Evolutionary conservation across 2,329 filamentous ascomycete species (phyloP).

Genomic region (Rosellinia necatrix): DNA sequence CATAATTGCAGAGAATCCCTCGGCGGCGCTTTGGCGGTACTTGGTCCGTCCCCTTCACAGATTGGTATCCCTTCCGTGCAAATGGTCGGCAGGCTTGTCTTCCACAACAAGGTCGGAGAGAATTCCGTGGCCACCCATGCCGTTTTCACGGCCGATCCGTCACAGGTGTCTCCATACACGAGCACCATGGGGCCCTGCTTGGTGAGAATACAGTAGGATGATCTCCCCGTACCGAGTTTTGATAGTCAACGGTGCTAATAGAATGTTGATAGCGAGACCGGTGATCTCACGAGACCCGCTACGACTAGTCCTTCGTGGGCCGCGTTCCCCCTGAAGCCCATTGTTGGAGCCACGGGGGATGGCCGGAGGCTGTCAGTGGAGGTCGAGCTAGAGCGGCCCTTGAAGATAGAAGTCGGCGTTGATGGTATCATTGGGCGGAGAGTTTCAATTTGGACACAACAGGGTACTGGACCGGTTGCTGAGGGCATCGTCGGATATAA

Average conservation of each 20-base stretch:
- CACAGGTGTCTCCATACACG: conserved; percentile 25
- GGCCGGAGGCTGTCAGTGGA: conserved; percentile 37
- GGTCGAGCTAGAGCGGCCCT: conserved; percentile 43
- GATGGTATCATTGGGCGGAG: conserved; percentile 55
- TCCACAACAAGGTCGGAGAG: conserved; percentile 48
- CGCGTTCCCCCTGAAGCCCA: conserved; percentile 41
- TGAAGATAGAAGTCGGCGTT: conserved; percentile 51
- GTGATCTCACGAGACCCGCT: conserved; percentile 48
- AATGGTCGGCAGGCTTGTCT: conserved; percentile 42
- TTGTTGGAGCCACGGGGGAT: background rate
- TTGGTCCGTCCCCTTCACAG: conserved; percentile 40
- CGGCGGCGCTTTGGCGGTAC: conserved; percentile 53
- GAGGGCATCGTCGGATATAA: conserved; percentile 59
- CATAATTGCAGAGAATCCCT: conserved; percentile 44
- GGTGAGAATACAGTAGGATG: conserved; percentile 52
- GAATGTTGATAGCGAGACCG: conserved; percentile 42
- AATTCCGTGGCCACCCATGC: conserved; percentile 45
- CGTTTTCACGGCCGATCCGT: conserved; percentile 44
- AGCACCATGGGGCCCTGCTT: conserved; percentile 35
- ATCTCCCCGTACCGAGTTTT: background rate
- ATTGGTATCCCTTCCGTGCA: conserved; percentile 8
- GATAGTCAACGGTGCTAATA: conserved; percentile 11
- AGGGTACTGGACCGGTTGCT: conserved; percentile 42
- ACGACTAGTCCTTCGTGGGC: conserved; percentile 50
- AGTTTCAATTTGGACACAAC: conserved; percentile 46